Conservation (phyloP, 1,284 basidiomycete genomes). For the Cryptococcus wingfieldii region DNA sequence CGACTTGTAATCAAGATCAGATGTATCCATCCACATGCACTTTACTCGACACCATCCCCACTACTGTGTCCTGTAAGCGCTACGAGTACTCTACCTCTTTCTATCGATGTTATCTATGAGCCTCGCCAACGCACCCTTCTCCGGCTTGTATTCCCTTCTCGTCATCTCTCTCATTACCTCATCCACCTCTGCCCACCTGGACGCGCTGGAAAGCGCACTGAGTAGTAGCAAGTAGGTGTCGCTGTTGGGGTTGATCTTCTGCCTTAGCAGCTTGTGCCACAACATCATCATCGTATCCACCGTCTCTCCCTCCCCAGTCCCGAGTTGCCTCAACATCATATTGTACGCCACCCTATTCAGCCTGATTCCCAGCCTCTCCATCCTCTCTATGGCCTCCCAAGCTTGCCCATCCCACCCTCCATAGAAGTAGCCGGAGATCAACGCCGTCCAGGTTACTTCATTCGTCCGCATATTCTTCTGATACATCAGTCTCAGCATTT, state of each 20-base stretch:
- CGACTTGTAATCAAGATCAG: not conserved
- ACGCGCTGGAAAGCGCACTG: conserved; percentile 56
- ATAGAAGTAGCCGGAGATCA: conserved; percentile 44
- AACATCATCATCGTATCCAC: conserved; percentile 53
- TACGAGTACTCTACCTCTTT: conserved; percentile 10
- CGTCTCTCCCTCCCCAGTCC: conserved; percentile 43
- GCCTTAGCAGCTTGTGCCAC: conserved; percentile 62
- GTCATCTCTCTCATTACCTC: conserved; percentile 61
- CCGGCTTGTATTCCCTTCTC: conserved; percentile 42
- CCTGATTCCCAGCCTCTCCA: conserved; percentile 57
- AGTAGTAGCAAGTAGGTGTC: conserved; percentile 74
- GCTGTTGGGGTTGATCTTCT: conserved; percentile 54
- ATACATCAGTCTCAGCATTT: conserved; percentile 68
- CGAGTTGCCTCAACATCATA: conserved; percentile 63
- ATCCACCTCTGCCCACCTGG: conserved; percentile 59
- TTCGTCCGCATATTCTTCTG: conserved; percentile 44
- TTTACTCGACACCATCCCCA: not conserved
- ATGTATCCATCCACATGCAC: conserved; percentile 1
- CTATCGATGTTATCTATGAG: conserved; percentile 50
- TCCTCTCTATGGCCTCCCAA: conserved; percentile 56
- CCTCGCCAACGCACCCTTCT: conserved; percentile 48
- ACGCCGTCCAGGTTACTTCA: conserved; percentile 48
- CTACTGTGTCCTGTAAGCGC: too few species aligned
- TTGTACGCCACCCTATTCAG: conserved; percentile 67
- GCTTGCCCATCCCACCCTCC: conserved; percentile 43